phyloP scores from a whole-genome alignment of 1,139 yeast species.

The Candida sojae region DNA sequence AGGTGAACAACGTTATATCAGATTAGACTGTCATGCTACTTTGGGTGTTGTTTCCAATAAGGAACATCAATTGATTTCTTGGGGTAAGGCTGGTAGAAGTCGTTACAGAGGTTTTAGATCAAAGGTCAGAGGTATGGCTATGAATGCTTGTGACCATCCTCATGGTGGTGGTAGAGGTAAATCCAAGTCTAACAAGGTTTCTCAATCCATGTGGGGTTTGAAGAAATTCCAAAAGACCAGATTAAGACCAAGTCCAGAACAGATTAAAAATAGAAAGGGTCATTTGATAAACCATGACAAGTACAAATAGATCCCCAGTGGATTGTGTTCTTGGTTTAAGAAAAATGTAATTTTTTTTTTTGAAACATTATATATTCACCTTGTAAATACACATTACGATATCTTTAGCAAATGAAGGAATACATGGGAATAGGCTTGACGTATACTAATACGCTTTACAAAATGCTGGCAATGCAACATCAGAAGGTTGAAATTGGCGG shows the following conservation, averaged over 20 bases:
- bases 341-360: no score
- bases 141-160: conserved; percentile 98
- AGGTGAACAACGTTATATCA: conserved; percentile 92
- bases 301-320: conserved; percentile 1
- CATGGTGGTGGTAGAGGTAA: conserved; percentile 99
- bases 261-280: conserved; percentile 14
- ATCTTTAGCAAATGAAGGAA: background rate
- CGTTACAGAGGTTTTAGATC: conserved; percentile 95
- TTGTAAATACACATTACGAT: conserved; percentile 3
- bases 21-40: conserved; percentile 88
- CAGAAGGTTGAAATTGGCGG: conserved; percentile 7
- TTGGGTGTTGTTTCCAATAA: conserved; percentile 94
- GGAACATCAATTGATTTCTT: conserved; percentile 84
- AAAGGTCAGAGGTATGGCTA: conserved; percentile 95
- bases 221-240: conserved; percentile 95
- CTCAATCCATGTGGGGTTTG: conserved; percentile 97
- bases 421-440: background rate
- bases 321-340: background rate
- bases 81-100: conserved; percentile 97
- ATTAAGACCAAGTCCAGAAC: conserved; percentile 14
- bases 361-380: conserved; percentile 1
- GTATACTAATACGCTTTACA: conserved; percentile 11
- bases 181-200: conserved; percentile 90
- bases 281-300: conserved; percentile 12
- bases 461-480: conserved; percentile 12